Evolutionary conservation across 768 basidiomycete species (phyloP), one percentile per base, ranked within the genome.

Genomic region (Boletus vermiculosoides): DNA sequence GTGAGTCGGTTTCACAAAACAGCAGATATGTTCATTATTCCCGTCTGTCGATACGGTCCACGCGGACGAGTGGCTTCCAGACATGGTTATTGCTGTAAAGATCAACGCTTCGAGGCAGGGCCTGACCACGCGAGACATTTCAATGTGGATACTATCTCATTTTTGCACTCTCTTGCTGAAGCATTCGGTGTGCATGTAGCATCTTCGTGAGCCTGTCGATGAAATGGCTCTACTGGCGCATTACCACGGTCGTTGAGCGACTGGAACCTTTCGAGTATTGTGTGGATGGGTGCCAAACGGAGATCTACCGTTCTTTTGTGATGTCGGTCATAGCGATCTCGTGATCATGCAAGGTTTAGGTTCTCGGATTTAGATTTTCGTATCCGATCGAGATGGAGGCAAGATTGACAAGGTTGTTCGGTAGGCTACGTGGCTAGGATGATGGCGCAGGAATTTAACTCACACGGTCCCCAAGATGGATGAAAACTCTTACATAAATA

Each of bases 31-130:
- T 54, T 45, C 22, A 50, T 33, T 12, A n/a, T 3, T 56, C 37
- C 25, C 12, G 6, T 33, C 16, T 23, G 4, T 40, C 36, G 5
- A 33, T 15, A 16, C 7, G 16, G 23, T 20, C 33, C 25, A 13
- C 39, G 8, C 18, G 52, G 36, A 63, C 10, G 20, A 39, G 30
- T 40, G 33, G 15, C 3, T 37, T 1, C 22, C 5, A 63, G 62
- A 37, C 54, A 58, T 16, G 60, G 56, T 20, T 58, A 54, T 30
- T 58, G 40, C 20, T 63, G 60, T 31, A 52, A 55, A 31, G 56
- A 58, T n/a, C 62, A 63, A 28, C 33, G 56, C 34, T 63, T 33
- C 16, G 45, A 61, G 5, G 2, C 20, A 23, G 62, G 62, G 22
- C 51, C 51, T 10, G 40, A 53, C 40, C 60, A 62, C 5, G 60